phyloP scores from a whole-genome alignment of 2,329 filamentous ascomycete genomes.

The Penicillium sp. region DNA sequence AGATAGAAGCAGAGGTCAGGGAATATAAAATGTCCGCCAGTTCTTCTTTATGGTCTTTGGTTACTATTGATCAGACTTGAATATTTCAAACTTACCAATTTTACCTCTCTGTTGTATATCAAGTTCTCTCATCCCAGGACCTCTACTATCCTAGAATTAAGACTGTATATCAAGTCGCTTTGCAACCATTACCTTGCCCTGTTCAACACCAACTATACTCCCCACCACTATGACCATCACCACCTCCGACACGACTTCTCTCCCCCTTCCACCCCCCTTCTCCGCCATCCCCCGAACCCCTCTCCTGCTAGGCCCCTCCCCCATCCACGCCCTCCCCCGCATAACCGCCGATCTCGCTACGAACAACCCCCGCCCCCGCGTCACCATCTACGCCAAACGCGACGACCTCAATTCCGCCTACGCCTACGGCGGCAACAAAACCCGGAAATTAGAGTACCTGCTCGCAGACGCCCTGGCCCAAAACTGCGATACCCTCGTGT shows the following conservation, averaged over 20 bases:
- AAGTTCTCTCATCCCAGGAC: not conserved
- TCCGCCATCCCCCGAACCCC: constrained; percentile 64
- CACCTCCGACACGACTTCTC: not conserved
- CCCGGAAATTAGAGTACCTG: constrained; percentile 71
- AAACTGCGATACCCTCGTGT: constrained; percentile 65
- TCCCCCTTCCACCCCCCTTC: constrained; percentile 62
- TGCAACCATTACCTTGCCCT: not conserved
- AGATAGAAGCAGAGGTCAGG: not conserved
- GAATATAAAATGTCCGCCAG: not conserved
- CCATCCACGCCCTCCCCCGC: constrained; percentile 68
- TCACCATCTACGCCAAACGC: constrained; percentile 70
- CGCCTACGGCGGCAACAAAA: constrained; percentile 71
- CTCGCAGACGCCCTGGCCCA: constrained; percentile 63
- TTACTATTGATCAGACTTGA: not conserved
- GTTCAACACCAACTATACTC: not conserved
- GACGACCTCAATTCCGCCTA: constrained; percentile 72
- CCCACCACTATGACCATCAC: not conserved
- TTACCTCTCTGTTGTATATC: not conserved
- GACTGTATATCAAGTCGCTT: not conserved
- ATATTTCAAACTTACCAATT: not conserved
- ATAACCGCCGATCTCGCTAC: constrained; percentile 64
- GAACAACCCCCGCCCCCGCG: constrained; percentile 43
- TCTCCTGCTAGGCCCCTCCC: constrained; percentile 69
- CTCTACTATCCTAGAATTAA: not conserved
- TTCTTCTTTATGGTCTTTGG: not conserved